Evolutionary conservation across 305 asterid species (phyloP).

Genomic region (Striga hermonthica): DNA sequence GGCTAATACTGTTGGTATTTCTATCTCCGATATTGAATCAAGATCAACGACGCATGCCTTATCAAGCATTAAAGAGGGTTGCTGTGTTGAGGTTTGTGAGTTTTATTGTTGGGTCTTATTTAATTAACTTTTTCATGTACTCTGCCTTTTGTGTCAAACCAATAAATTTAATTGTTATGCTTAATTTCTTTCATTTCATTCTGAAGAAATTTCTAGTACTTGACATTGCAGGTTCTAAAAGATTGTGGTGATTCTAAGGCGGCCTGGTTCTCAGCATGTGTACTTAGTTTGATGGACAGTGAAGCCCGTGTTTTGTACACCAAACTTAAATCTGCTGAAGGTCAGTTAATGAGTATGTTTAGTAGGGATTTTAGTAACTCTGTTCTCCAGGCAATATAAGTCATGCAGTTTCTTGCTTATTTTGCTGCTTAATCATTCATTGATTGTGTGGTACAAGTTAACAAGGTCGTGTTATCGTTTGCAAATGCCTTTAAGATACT

Average conservation of each 20-base stretch:
- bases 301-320: conserved; percentile 72
- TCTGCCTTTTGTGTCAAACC: conserved; percentile 1
- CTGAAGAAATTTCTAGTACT: conserved; percentile 29
- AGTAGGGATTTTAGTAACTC: conserved; percentile 22
- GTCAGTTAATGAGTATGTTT: conserved; percentile 40
- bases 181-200: conserved; percentile 7
- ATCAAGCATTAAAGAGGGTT: conserved; percentile 60
- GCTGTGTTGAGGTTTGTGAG: conserved; percentile 74
- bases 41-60: conserved; percentile 32
- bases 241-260: conserved; percentile 57
- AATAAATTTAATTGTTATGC: conserved; percentile 2
- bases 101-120: conserved; percentile 19
- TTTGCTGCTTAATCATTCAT: conserved; percentile 10
- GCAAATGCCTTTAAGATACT: neutral
- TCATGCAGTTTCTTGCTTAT: neutral
- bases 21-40: conserved; percentile 43
- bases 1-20: conserved; percentile 34
- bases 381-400: conserved; percentile 5
- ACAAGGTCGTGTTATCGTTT: conserved; percentile 18
- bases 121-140: conserved; percentile 9
- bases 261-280: conserved; percentile 80
- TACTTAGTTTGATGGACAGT: conserved; percentile 60
- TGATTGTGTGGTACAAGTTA: neutral
- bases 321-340: conserved; percentile 59
- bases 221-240: conserved; percentile 64